Evolutionary conservation across 306 rosid species (phyloP), one percentile per base, ranked within the genome.

Genomic region (Fragaria ananassa): DNA sequence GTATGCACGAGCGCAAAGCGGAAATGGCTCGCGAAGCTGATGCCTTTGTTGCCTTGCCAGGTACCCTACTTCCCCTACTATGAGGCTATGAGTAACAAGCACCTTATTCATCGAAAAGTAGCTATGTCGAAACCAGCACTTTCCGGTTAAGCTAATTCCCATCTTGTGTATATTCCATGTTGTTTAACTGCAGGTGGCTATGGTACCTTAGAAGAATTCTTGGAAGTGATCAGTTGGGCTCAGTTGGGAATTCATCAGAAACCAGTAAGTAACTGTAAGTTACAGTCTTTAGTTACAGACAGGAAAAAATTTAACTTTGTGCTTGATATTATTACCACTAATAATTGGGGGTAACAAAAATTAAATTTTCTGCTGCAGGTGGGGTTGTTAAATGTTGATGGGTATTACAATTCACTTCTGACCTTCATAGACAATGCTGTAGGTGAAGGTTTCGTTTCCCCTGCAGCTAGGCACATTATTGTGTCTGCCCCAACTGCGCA

Each of bases 1-100:
- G 89, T 58, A 92, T 95, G 98, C 98, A 92, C 80, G 96, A 92
- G 85, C 97, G 98, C 77, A 95, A 95, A 66, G 98, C 98, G 0
- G 98, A 95, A 80, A 92, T 95, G 98, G 97, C 97, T 41, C 75
- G 91, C 81, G 95, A 91, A 81, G 98, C 97, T 0, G 96, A 92
- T 80, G 98, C 97, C 23, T 94, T 91, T 45, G 89, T 94, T 81
- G 98, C 98, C 56, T 71, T 92, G 82, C 98, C 98, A 72, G 97
- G 97, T 93, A 70, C 13, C 15, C 60, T 10, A 46, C 64, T 68
- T 72, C 41, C 3, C 29, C 8, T 42, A n/a, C 8, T 12, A 6
- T 29, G 8, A n/a, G 34, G n/a, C 8, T 12, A 6, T 31, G 9
- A n/a, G 34, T 11, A 61, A 18, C 34, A 58, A 58, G 17, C 35